phyloP scores from a whole-genome alignment of 1,284 basidiomycete genomes.

The Apiotrichum veenhuisii region DNA sequence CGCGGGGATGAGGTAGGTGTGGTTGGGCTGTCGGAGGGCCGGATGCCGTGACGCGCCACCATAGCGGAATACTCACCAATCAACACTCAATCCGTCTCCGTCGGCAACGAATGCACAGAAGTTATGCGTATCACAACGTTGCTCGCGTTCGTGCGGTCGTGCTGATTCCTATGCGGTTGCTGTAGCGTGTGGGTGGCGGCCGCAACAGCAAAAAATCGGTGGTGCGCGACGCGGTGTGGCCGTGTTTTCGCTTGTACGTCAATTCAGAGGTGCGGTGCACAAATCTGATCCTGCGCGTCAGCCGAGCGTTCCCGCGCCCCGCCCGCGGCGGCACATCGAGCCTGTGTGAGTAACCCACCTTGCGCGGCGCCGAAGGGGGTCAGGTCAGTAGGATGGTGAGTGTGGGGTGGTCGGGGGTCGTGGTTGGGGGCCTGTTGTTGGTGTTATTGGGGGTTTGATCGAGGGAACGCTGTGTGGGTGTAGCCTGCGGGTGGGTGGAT shows the following conservation, averaged over 20 bases:
- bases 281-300: too few relatives aligned
- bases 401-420: too few relatives aligned
- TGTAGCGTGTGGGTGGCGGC: too few relatives aligned
- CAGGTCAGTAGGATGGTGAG: too few relatives aligned
- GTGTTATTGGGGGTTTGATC: too few relatives aligned
- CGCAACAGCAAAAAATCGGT: neutral
- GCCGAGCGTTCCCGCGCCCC: too few relatives aligned
- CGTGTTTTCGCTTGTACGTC: neutral
- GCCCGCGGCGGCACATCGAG: too few relatives aligned
- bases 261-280: too few relatives aligned
- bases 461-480: neutral
- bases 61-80: neutral
- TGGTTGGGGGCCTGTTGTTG: too few relatives aligned
- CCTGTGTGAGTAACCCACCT: too few relatives aligned
- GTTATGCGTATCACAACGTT: neutral
- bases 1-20: too few relatives aligned
- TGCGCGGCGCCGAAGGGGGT: too few relatives aligned
- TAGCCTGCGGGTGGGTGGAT: neutral
- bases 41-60: neutral
- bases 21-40: neutral
- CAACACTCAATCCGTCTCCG: neutral
- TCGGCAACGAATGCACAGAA: neutral
- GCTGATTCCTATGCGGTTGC: neutral
- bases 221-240: neutral
- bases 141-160: neutral